phyloP scores from a whole-genome alignment of 1,284 basidiomycete species.

The Pseudozyma sp. region DNA sequence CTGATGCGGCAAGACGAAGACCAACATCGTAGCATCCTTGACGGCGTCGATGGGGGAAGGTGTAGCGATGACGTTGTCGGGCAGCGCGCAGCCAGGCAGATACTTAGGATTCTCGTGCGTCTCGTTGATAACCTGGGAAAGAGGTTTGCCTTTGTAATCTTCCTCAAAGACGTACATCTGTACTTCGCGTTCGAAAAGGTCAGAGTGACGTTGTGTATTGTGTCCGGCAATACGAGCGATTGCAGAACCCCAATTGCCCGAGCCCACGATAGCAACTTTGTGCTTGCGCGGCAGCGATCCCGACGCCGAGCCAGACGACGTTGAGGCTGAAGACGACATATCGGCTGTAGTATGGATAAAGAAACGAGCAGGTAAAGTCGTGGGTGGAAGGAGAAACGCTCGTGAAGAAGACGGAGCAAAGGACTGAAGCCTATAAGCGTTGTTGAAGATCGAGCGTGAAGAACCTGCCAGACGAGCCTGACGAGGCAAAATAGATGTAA shows the following conservation, averaged over 20 bases:
- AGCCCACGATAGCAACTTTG: conserved; percentile 74
- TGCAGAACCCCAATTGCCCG: conserved; percentile 72
- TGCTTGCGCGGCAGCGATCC: conserved; percentile 69
- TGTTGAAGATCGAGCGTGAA: conserved; percentile 9
- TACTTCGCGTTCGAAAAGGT: conserved; percentile 64
- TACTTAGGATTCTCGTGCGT: conserved; percentile 74
- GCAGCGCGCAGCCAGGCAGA: conserved; percentile 73
- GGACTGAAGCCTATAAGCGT: neutral
- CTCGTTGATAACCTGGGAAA: conserved; percentile 73
- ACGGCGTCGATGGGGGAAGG: conserved; percentile 72
- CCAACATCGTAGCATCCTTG: conserved; percentile 73
- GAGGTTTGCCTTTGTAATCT: conserved; percentile 71
- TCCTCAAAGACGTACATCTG: conserved; percentile 67
- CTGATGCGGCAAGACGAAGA: conserved; percentile 74
- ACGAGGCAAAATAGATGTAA: conserved; percentile 26
- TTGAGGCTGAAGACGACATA: conserved; percentile 35
- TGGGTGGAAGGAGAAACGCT: conserved; percentile 3
- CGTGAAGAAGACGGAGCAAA: neutral
- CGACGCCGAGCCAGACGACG: conserved; percentile 14
- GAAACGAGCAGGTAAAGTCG: conserved; percentile 11
- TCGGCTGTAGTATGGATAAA: conserved; percentile 1
- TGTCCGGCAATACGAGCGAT: conserved; percentile 73
- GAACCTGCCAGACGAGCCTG: conserved; percentile 40
- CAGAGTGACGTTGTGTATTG: conserved; percentile 71
- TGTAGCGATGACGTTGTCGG: conserved; percentile 73